Conservation (phyloP, 208 protist species). For the Acanthamoeba lenticulata region DNA sequence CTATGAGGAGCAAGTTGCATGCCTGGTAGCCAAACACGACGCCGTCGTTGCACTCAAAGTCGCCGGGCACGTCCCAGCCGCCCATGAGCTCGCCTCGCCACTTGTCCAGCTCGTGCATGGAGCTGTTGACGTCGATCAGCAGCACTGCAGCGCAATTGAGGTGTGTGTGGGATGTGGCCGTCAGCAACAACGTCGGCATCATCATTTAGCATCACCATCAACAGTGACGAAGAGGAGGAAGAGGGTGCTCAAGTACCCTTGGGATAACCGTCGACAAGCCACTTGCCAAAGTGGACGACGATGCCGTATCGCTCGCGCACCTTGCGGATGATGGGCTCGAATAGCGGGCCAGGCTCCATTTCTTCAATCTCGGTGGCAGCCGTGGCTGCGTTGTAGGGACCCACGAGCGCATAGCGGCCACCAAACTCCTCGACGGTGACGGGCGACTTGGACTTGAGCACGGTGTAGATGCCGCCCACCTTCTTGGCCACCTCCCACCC, state of each 20-base stretch:
- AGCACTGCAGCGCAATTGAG: constrained; percentile 69
- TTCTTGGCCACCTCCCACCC: constrained; percentile 85
- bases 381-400: constrained; percentile 75
- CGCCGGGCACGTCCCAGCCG: constrained; percentile 73
- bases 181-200: no score
- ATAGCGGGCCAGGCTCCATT: constrained; percentile 67
- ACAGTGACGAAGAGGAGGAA: no score
- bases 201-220: no score
- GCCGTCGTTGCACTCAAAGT: constrained; percentile 83
- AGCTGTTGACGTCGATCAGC: constrained; percentile 80
- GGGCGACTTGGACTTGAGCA: constrained; percentile 85
- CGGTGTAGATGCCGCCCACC: constrained; percentile 89
- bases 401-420: constrained; percentile 78
- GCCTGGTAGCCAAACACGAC: constrained; percentile 84
- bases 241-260: no score
- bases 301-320: constrained; percentile 76
- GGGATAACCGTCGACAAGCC: constrained; percentile 84
- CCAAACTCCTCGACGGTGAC: constrained; percentile 69
- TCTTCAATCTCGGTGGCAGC: constrained; percentile 81
- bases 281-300: constrained; percentile 83
- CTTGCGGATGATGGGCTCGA: constrained; percentile 44
- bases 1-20: no score
- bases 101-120: constrained; percentile 70
- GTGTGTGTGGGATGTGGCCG: no score
- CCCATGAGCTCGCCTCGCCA: constrained; percentile 79